Percentiles rank a stretch among this genome's conserved stretches.
phyloP scores from a whole-genome alignment of 2,329 filamentous ascomycete species.

The Rutstroemia sydowiana region DNA sequence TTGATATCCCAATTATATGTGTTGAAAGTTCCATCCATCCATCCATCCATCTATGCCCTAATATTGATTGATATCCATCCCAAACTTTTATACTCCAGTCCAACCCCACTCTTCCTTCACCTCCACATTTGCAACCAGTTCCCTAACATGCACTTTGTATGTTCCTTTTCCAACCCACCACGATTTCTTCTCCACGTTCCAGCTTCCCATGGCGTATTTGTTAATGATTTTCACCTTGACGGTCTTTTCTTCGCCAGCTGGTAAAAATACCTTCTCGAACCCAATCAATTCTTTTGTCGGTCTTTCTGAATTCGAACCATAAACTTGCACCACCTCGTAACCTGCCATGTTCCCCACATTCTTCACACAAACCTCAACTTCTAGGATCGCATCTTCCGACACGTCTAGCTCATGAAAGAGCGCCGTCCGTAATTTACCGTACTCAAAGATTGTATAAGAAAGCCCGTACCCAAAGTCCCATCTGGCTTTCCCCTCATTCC shows the following conservation, averaged over 20 bases:
- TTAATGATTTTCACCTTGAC: slow-evolving; percentile 53
- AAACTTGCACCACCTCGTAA: slow-evolving; percentile 49
- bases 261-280: slow-evolving; percentile 54
- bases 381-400: slow-evolving; percentile 36
- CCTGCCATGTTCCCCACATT: slow-evolving; percentile 52
- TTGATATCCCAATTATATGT: no score
- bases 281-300: slow-evolving; percentile 57
- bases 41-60: no score
- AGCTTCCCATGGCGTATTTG: slow-evolving; percentile 41
- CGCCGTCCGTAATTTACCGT: slow-evolving; percentile 39
- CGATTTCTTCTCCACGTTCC: slow-evolving; percentile 43
- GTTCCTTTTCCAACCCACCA: slow-evolving; percentile 58
- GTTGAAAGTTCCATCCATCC: no score
- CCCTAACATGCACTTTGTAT: no score
- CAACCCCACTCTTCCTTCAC: no score
- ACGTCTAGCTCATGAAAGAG: slow-evolving; percentile 31
- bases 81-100: no score
- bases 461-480: slow-evolving; percentile 70
- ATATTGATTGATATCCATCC: no score
- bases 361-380: slow-evolving; percentile 43
- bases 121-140: no score
- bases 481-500: slow-evolving; percentile 39
- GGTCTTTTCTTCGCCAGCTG: slow-evolving; percentile 46
- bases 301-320: slow-evolving; percentile 42
- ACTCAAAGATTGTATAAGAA: slow-evolving; percentile 61